These are phyloP conservation scores for Protomyces lactucae-debilis DNA, from an alignment of 1,139 yeast species.

Conservation along the genomic window DNA sequence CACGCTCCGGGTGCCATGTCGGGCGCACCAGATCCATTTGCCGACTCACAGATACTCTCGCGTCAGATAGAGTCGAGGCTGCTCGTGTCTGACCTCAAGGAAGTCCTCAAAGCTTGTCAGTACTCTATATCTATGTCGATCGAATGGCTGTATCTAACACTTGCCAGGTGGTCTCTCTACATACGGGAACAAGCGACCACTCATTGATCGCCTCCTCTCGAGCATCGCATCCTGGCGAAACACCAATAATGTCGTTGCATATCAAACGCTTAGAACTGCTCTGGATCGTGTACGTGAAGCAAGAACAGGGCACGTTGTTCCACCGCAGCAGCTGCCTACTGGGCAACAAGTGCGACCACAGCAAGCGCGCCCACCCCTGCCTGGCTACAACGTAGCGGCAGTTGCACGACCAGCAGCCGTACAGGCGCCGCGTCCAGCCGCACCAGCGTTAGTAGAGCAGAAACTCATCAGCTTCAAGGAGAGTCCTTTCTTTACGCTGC, in stretches of 20 bases:
- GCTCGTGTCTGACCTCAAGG: constrained; percentile 24
- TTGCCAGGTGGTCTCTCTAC: neutral
- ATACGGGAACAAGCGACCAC: constrained; percentile 17
- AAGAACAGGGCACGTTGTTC: too few species aligned
- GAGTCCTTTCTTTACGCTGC: constrained; percentile 38
- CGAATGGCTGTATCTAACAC: neutral
- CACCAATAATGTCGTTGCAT: neutral
- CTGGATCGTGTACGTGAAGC: neutral
- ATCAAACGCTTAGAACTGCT: neutral
- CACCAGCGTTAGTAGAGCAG: too few species aligned
- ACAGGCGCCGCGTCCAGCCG: too few species aligned
- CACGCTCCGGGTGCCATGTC: constrained; percentile 9
- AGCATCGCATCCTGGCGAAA: neutral
- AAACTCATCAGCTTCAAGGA: constrained; percentile 31
- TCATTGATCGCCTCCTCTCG: constrained; percentile 21
- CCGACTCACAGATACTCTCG: constrained; percentile 8
- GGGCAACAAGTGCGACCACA: too few species aligned
- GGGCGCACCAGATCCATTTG: constrained; percentile 5
- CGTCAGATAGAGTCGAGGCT: constrained; percentile 24
- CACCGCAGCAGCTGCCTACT: too few species aligned
- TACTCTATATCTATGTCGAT: neutral
- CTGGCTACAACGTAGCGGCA: too few species aligned
- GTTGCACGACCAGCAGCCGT: too few species aligned
- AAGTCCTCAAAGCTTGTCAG: constrained; percentile 19
- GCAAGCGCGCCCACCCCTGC: too few species aligned